Evolutionary conservation across 2,329 filamentous ascomycete species (phyloP).

Genomic region (Aspergillus bombycis): DNA sequence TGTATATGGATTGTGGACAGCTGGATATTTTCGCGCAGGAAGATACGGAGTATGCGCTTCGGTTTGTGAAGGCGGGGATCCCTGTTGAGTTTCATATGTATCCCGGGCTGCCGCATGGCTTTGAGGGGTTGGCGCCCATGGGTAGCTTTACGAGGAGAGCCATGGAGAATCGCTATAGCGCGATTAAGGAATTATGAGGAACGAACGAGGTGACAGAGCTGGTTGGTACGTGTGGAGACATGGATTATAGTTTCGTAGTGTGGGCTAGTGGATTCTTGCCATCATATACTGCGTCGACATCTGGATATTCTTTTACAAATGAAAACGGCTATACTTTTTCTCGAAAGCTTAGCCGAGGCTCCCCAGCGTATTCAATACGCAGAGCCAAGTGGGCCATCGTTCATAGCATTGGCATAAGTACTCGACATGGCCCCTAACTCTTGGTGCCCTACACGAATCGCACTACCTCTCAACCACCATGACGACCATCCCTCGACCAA

Average conservation of each 20-base stretch:
- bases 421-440: not conserved
- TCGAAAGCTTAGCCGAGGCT: not conserved
- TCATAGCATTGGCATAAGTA: not conserved
- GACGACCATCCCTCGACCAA: not conserved
- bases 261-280: not conserved
- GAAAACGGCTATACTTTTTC: not conserved
- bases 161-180: conserved; percentile 13
- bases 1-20: conserved; percentile 49
- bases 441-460: not conserved
- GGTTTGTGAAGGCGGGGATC: conserved; percentile 43
- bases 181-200: conserved; percentile 3
- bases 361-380: not conserved
- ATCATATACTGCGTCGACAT: not conserved
- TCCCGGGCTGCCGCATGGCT: conserved; percentile 47
- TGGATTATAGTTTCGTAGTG: not conserved
- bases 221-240: not conserved
- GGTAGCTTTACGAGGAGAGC: conserved; percentile 15
- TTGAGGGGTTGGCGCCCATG: conserved; percentile 32
- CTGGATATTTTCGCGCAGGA: conserved; percentile 49
- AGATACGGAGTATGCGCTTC: conserved; percentile 43
- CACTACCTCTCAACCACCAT: not conserved
- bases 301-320: not conserved
- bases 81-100: conserved; percentile 49
- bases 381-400: not conserved
- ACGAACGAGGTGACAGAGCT: not conserved